These are phyloP conservation scores for Anisogramma anomala DNA, from an alignment of 2,329 filamentous ascomycete species.

Conservation along the genomic window DNA sequence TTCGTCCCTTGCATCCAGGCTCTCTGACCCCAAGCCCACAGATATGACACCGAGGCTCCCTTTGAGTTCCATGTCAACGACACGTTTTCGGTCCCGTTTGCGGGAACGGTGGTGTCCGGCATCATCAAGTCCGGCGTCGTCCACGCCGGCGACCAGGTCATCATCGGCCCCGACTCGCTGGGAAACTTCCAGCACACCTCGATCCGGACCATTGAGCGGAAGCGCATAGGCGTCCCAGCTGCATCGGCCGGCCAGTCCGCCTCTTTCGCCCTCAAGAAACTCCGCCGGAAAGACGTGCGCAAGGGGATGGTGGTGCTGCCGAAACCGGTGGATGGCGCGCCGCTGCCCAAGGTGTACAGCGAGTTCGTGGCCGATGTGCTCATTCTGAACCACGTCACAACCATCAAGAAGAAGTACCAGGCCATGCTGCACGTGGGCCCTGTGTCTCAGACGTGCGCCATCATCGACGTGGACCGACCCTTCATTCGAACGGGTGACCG, in stretches of 20 bases:
- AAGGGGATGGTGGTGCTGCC: slow-evolving; percentile 97
- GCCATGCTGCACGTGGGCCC: slow-evolving; percentile 96
- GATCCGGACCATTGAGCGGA: slow-evolving; percentile 87
- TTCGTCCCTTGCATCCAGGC: not conserved
- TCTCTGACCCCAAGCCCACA: not conserved
- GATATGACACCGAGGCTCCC: slow-evolving; percentile 76
- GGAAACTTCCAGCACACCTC: slow-evolving; percentile 81
- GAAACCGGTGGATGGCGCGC: slow-evolving; percentile 57
- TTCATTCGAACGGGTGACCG: slow-evolving; percentile 90
- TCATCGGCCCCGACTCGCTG: slow-evolving; percentile 81
- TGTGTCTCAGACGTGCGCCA: slow-evolving; percentile 88
- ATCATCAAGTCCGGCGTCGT: slow-evolving; percentile 82
- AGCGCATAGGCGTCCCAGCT: slow-evolving; percentile 77
- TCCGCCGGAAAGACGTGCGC: slow-evolving; percentile 81
- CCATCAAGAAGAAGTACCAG: slow-evolving; percentile 93
- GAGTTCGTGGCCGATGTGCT: slow-evolving; percentile 81
- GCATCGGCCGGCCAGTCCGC: slow-evolving; percentile 87
- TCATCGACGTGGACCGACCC: slow-evolving; percentile 94
- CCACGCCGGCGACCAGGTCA: slow-evolving; percentile 78
- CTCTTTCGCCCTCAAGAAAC: slow-evolving; percentile 78
- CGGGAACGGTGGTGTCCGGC: slow-evolving; percentile 89
- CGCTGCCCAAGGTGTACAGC: slow-evolving; percentile 56
- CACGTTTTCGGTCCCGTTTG: slow-evolving; percentile 94
- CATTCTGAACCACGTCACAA: slow-evolving; percentile 90
- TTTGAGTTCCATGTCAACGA: slow-evolving; percentile 97